Conservation (phyloP, 106 monocot genomes). For the Posidonia australis region DNA sequence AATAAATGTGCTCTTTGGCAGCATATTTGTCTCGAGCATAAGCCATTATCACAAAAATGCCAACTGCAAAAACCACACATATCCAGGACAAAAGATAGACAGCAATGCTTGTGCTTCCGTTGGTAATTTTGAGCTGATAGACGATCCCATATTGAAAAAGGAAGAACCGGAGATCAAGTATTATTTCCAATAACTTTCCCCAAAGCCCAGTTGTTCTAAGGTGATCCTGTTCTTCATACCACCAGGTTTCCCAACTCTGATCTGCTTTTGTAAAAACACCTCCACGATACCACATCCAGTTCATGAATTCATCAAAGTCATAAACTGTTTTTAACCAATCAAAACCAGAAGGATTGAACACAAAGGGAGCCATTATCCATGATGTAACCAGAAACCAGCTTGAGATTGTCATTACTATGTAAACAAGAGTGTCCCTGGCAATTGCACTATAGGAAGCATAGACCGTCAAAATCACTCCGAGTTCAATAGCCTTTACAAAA, state of each 20-base stretch:
- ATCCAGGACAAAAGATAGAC: conserved; percentile 85
- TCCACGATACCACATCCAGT: conserved; percentile 81
- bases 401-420: conserved; percentile 69
- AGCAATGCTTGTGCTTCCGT: conserved; percentile 42
- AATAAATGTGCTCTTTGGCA: conserved; percentile 80
- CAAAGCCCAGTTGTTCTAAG: conserved; percentile 66
- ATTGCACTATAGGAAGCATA: conserved; percentile 80
- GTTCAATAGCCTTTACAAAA: conserved; percentile 91
- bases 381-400: conserved; percentile 87
- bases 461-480: conserved; percentile 70
- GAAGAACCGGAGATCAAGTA: conserved; percentile 74
- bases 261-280: conserved; percentile 64
- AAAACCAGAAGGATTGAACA: conserved; percentile 87
- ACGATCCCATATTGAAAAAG: conserved; percentile 88
- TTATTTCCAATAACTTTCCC: conserved; percentile 66
- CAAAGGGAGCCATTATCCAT: conserved; percentile 89
- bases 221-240: conserved; percentile 87
- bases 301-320: conserved; percentile 90
- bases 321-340: conserved; percentile 94
- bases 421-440: conserved; percentile 54
- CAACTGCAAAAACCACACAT: conserved; percentile 45
- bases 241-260: conserved; percentile 90
- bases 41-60: conserved; percentile 50
- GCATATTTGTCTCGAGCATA: conserved; percentile 71
- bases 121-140: conserved; percentile 60